Base-by-base conservation (phyloP, 202 grass and related monocot genomes). In the Setaria viridis region DNA sequence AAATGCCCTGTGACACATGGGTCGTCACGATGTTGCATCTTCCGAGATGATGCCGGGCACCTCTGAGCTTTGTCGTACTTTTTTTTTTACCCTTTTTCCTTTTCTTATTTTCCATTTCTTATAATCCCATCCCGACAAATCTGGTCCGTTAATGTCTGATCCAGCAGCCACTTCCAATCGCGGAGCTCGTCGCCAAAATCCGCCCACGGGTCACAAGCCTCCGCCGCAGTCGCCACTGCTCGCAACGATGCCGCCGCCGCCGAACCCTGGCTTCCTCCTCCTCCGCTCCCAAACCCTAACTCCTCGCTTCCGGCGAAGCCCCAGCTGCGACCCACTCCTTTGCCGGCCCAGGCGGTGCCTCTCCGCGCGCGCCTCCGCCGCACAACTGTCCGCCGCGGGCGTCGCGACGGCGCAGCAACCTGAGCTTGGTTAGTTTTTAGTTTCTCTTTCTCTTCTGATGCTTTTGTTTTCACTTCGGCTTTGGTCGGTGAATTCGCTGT, bases 1-100 rank as follows among this genome's bases (percentile, higher is more conserved):
- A 93, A 79, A 75, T 6, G 76, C 85, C 82, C 69, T 2, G 78
- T 80, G 85, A 68, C 84, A 74, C 34, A 67, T 83, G 89, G 88
- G 82, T 91, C 67, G 71, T 91, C 85, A 62, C 60, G 2, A 16
- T 0, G 2, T 0, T 13, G 43, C 58, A 62, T 65, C 85, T 47
- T 0, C 7, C 0, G 6, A 6, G 82, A 70, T 88, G 76, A 79
- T 1, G 51, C 2, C 4, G 74, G 51, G 88, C 87, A 14, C 2
- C 4, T 59, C 85, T 93, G 82, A 87, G 76, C 79, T 81, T 48
- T 21, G 49, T 5, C 33, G 66, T 3, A n/a, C 19, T 62, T 33
- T 63, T 30, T 64, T 34, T 33, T 65, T 35, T 34, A 6, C 25
- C 25, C 25, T 41, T 1, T 41, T 39, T 39, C 5, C 37, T 39